Base-by-base conservation (phyloP, 306 rosid genomes). In the Arachis hypogaea region DNA sequence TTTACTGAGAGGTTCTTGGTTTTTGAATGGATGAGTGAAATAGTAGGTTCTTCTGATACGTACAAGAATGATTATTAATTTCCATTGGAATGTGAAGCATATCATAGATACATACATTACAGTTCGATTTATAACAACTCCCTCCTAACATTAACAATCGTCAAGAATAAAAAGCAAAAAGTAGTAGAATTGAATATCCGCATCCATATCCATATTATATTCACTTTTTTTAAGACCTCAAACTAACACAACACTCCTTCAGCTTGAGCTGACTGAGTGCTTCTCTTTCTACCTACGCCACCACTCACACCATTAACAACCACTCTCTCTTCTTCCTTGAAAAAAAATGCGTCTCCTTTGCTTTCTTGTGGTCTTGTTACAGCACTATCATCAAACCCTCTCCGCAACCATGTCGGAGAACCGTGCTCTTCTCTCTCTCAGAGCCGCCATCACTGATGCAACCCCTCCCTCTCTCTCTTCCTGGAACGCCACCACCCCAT, bases 391-490 rank as follows among this genome's bases (percentile, higher is more conserved):
- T 71, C 73, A 77, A 49, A 45, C 81, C 49, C 5, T 62, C 44
- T 65, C 86, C 0, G 42, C 85, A 0, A 83, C 52, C 57, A 30
- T 78, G 4, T 80, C 96, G 1, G 86, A 92, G 29, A 81, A 88
- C 81, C 84, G 79, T 0, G 93, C 95, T 0, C 94, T 94, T 9
- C 93, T 91, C 74, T 85, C 98, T 1, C 49, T 86, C n/a, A 91
- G 75, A 52, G 8, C 78, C 49, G 41, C 86, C 81, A 63, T 94
- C 41, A 52, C 88, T 79, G 84, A 78, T 28, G 81, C 87, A 74
- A 83, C 91, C 0, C 80, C 86, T 38, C 78, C 86, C 1, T 29
- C 63, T 29, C 94, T 94, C 38, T 52, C 96, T 62, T 69, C 91
- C 5, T 94, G 98, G 98, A 87, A 80, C 11, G 57, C 85, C 71